Percentiles rank a stretch among this genome's conserved stretches.
Conservation (phyloP, 768 basidiomycete species). For the Multifurca ochricompacta region DNA sequence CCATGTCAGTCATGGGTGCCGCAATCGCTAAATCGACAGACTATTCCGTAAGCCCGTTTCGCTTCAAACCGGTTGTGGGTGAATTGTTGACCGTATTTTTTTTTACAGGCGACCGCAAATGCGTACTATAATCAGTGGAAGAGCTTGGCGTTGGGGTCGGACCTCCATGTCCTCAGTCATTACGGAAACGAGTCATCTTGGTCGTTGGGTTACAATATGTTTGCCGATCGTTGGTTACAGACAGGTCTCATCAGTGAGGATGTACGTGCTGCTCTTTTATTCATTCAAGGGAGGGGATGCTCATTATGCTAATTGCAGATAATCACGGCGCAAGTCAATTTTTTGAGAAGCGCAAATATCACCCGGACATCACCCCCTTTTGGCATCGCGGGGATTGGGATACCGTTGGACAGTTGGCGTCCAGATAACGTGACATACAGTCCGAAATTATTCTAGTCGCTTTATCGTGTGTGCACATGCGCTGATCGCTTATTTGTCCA, state of each 20-base stretch:
- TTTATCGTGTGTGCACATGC: not conserved
- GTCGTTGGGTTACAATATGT: conserved; percentile 18
- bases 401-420: conserved; percentile 14
- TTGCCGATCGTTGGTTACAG: conserved; percentile 15
- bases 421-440: conserved; percentile 4
- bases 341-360: conserved; percentile 2
- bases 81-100: not conserved
- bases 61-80: not conserved
- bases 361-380: not conserved
- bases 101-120: not conserved
- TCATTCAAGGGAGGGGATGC: not conserved
- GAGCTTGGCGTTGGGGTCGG: conserved; percentile 3
- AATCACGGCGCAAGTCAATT: conserved; percentile 8
- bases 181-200: conserved; percentile 12
- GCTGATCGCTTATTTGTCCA: not conserved
- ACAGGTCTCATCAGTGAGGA: conserved; percentile 5
- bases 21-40: not conserved
- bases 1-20: conserved; percentile 12
- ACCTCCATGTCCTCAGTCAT: conserved; percentile 9
- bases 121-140: conserved; percentile 6
- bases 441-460: not conserved
- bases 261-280: not conserved
- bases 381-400: not conserved
- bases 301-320: not conserved
- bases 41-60: not conserved